A percentile compares a stretch with the other conserved stretches of the same genome.
Evolutionary conservation across 2,329 filamentous ascomycete species (phyloP).

Genomic region (Cladosporium colombiae): DNA sequence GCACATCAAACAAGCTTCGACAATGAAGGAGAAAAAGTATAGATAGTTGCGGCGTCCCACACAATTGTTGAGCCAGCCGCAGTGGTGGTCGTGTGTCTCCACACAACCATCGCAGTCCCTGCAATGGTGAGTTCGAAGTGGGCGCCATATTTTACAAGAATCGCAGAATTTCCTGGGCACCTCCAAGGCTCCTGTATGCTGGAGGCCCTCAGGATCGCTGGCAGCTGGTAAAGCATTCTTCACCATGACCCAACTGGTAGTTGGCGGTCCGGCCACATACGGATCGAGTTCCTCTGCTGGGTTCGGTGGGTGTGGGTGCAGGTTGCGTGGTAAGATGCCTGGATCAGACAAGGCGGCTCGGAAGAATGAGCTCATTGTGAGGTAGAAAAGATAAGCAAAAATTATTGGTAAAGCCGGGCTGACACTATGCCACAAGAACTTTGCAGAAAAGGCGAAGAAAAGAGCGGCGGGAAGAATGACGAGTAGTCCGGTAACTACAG

Average conservation of each 20-base stretch:
- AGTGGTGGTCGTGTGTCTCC: conserved; percentile 96
- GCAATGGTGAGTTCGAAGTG: conserved; percentile 93
- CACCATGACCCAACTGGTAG: conserved; percentile 91
- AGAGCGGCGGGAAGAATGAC: conserved; percentile 76
- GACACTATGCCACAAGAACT: conserved; percentile 82
- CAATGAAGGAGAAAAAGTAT: conserved; percentile 93
- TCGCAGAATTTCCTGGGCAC: conserved; percentile 98
- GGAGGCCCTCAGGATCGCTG: conserved; percentile 23
- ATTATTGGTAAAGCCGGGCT: conserved; percentile 86
- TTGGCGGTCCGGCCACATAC: conserved; percentile 76
- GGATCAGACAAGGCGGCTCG: conserved; percentile 92
- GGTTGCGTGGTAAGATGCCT: conserved; percentile 87
- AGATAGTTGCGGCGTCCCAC: conserved; percentile 96
- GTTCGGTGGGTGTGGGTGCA: conserved; percentile 81
- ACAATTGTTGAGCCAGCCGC: conserved; percentile 98
- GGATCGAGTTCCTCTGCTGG: conserved; percentile 74
- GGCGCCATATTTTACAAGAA: conserved; percentile 96
- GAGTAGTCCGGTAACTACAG: conserved; percentile 79
- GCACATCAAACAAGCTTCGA: conserved; percentile 72
- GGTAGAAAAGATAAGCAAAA: conserved; percentile 87
- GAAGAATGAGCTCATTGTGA: conserved; percentile 90
- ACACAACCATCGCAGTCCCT: conserved; percentile 96
- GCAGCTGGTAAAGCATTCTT: conserved; percentile 26
- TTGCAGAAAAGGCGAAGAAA: conserved; percentile 83
- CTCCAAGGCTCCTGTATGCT: conserved; percentile 74